Evolutionary conservation across 1,139 yeast species (phyloP), one percentile per base, ranked within the genome.

Genomic region (Hyphopichia buzzinii): DNA sequence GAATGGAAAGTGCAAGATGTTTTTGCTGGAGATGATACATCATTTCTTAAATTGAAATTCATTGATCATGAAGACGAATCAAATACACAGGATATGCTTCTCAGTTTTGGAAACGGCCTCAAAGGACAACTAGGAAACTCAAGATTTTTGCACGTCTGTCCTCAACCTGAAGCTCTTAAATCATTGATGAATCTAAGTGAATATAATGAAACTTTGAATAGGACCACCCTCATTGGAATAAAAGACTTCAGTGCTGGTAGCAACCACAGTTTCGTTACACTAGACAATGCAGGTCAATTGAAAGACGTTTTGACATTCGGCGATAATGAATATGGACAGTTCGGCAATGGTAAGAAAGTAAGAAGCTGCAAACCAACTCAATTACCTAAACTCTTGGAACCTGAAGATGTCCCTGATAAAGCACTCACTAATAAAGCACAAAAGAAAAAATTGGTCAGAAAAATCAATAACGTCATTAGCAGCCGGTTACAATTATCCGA

Each of bases 61-160:
- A 46, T 48, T 21, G 48, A 57, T 16, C 46, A 48, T 13, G 54
- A 44, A 2, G 44, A 57, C 26, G 41, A 51, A 38, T 40, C 13
- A 38, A 40, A 39, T 16, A 38, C 44, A 32, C 53, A 59, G 36
- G 57, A 62, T 11, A 42, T 66, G 8, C 59, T 77, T 36, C 65
- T 82, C 47, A 72, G 88, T 4, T 82, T 89, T 63, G 98, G 98
- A 17, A 80, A 81, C 49, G 96, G 97, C 4, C 59, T 84, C 35
- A 74, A 76, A 48, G 98, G 97, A n/a, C 95, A 88, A 59, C 67
- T 89, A 39, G 98, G 97, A 13, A 75, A 79, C 34, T 89, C 87
- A 17, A 67, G 81, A 37, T 89, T 72, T 56, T 64, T 83, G 34
- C 96, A 89, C 54, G 82, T 87, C 12, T 84, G 82, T 50, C 65